Conservation (phyloP, 345 rosid genomes). For the Arabidopsis arenosa region DNA sequence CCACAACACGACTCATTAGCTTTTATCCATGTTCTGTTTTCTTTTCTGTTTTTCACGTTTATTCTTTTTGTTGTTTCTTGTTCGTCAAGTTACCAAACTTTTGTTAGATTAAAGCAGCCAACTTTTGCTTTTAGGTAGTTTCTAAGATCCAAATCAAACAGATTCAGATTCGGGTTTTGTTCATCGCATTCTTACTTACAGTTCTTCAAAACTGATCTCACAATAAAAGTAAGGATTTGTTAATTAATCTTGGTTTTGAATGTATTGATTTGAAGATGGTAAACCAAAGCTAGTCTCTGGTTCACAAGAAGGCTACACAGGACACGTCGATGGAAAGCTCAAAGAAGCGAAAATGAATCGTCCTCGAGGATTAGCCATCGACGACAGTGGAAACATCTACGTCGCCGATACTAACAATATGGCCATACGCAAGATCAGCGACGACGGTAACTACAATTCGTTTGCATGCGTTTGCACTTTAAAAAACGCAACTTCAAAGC, state of each 20-base stretch:
- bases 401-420: slow-evolving; percentile 87
- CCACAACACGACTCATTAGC: slow-evolving; percentile 37
- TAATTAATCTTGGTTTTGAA: slow-evolving; percentile 13
- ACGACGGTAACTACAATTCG: slow-evolving; percentile 59
- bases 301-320: slow-evolving; percentile 82
- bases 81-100: slow-evolving; percentile 39
- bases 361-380: slow-evolving; percentile 84
- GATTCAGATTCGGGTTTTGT: slow-evolving; percentile 16
- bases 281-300: slow-evolving; percentile 89
- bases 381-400: slow-evolving; percentile 91
- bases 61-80: slow-evolving; percentile 30
- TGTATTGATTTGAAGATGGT: slow-evolving; percentile 62
- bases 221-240: background rate
- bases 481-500: background rate
- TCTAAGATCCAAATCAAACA: background rate
- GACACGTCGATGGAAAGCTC: slow-evolving; percentile 84
- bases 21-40: slow-evolving; percentile 31
- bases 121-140: slow-evolving; percentile 31
- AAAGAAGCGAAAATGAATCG: slow-evolving; percentile 86
- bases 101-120: background rate
- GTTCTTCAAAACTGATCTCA: background rate
- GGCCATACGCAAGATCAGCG: slow-evolving; percentile 96
- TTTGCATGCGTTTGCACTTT: background rate
- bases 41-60: slow-evolving; percentile 30
- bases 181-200: background rate